Evolutionary conservation across 768 basidiomycete species (phyloP).

Genomic region (Aureoboletus auriporus): DNA sequence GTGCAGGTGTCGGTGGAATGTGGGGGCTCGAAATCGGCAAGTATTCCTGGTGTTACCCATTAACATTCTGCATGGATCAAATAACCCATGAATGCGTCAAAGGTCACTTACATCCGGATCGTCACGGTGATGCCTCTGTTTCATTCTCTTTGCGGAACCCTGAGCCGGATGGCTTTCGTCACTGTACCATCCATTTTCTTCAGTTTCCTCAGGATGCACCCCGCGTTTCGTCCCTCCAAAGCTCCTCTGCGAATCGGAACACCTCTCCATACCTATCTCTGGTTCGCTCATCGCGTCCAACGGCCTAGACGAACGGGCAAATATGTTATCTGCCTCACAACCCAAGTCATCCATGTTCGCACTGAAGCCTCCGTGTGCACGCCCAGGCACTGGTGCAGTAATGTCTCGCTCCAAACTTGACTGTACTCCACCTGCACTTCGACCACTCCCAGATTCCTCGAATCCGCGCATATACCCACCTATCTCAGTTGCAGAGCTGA

Average conservation of each 20-base stretch:
- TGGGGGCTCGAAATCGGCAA: conserved; percentile 20
- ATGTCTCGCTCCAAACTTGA: conserved; percentile 8
- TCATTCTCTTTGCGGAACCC: conserved; percentile 15
- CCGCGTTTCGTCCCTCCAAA: conserved; percentile 13
- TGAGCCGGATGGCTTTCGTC: conserved; percentile 3
- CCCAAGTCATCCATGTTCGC: background rate
- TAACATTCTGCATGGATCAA: background rate
- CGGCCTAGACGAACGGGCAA: conserved; percentile 5
- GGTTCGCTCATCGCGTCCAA: conserved; percentile 8
- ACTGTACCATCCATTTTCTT: conserved; percentile 3
- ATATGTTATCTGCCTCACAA: conserved; percentile 1
- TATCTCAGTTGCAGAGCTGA: background rate
- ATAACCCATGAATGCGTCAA: background rate
- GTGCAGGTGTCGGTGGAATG: conserved; percentile 13
- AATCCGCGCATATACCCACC: conserved; percentile 25
- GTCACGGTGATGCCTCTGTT: conserved; percentile 1
- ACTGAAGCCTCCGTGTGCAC: conserved; percentile 6
- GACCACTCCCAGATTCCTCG: conserved; percentile 3
- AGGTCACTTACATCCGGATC: conserved; percentile 18
- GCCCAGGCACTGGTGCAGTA: conserved; percentile 16
- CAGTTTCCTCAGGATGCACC: conserved; percentile 11
- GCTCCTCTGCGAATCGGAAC: background rate
- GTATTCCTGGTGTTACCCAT: conserved; percentile 14
- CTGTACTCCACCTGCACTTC: background rate
- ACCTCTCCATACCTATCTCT: conserved; percentile 6